Base-by-base conservation (phyloP, 768 basidiomycete species). In the Leccinum uliginosum region DNA sequence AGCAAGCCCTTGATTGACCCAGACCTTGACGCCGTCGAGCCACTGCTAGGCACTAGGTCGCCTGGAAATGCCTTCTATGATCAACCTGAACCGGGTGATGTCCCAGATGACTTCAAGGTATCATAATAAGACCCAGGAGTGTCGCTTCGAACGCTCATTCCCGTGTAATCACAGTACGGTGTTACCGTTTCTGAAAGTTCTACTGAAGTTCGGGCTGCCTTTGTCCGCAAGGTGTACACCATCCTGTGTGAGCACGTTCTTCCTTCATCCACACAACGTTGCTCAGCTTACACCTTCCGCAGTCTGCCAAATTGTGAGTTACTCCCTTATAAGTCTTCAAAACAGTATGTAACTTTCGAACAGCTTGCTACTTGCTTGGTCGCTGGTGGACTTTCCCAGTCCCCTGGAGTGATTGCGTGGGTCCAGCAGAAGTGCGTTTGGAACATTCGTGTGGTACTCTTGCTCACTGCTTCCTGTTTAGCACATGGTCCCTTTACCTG, bases 41-140 rank as follows among this genome's bases (percentile, higher is more conserved):
- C 87, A 1, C 73, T 92, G 35, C 77, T 89, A 24, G 78, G 77
- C 24, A 76, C 82, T 53, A 76, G 79, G 57, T 74, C 72, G 43
- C 69, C 76, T 17, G 71, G 71, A 17, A 77, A 78, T 27, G 85
- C 75, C n/a, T 79, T 85, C 62, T 89, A 81, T 61, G 83, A 93
- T 73, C 90, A 93, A 62, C 86, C 91, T 6, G 77, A 74, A 26
- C 75, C 74, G 32, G 90, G 82, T 48, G 92, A 93, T 61, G 66
- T 93, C 48, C 92, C 91, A 0, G 94, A 96, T 65, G 95, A 97
- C 71, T 97, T 97, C 83, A 93, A 95, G 82, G 91, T 91, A 58
- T 23, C 90, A 58, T 23, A 74, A 65, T 32, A 46, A 29, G n/a
- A 29, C 32, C 14, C 15, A 11, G 3, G 29, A 53, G 10, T 45